Base-by-base conservation (phyloP, 805 yeast genomes). In the Ogataea corticis region DNA sequence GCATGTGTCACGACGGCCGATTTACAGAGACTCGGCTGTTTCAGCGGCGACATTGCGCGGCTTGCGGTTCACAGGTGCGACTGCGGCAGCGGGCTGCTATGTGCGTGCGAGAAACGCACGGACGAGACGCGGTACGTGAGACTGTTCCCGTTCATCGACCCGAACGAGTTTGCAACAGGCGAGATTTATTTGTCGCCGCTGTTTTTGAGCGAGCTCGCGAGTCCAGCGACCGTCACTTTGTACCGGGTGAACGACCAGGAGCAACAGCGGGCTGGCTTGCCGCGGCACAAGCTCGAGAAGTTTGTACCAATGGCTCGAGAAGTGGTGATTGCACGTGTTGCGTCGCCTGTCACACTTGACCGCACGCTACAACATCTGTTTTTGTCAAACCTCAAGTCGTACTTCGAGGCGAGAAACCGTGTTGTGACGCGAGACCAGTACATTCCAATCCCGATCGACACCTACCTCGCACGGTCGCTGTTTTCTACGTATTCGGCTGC, bases 401-500 rank as follows among this genome's bases (percentile, higher is more conserved):
- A 79, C 46, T 86, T 92, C 56, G 85, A 84, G 50, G 58, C 68
- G 0, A 68, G 71, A 19, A 65, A 73, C 23, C 76, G 95, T 45
- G 70, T 88, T 2, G 79, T 91, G 1, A 69, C 71, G 14, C 62
- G 71, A n/a, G 82, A 79, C 29, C 96, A 89, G 58, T 59, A 82
- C 32, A 76, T 94, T 38, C 91, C 96, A 0, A 80, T 94, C 2
- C 76, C 87, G 0, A 76, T 92, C 33, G 96, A 92, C 60, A 72
- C 88, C 0, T 59, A 78, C 2, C 60, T 86, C 18, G 83, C 95
- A 0, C 73, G 73, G 50, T 72, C 87, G 1, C 57, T 84, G 54
- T 75, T 72, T 52, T 69, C 66, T 17, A 65, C 71, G 4, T 58
- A 71, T 60, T 52, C 59, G 16, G 41, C 56, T 2, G 33, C 53